Evolutionary conservation across 1,139 yeast genomes (phyloP).

Genomic region (Schwanniomyces etchellsii): DNA sequence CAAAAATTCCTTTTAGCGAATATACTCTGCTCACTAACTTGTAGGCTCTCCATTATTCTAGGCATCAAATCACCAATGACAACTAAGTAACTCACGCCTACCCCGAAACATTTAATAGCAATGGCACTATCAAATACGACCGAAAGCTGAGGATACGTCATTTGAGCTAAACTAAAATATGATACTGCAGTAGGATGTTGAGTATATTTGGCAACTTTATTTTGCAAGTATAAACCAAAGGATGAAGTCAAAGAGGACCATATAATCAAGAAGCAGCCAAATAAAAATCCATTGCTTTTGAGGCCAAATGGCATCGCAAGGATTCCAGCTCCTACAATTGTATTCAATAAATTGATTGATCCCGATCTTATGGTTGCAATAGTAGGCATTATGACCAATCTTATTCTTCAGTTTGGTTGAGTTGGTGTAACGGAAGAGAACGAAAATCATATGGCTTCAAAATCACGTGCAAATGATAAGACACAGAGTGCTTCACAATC

Average conservation of each 20-base stretch:
- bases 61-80: slow-evolving; percentile 92
- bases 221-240: slow-evolving; percentile 48
- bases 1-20: slow-evolving; percentile 54
- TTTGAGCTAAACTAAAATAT: slow-evolving; percentile 47
- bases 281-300: slow-evolving; percentile 43
- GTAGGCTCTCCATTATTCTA: slow-evolving; percentile 49
- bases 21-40: slow-evolving; percentile 15
- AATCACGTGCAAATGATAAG: no score
- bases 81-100: slow-evolving; percentile 81
- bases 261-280: slow-evolving; percentile 40
- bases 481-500: no score
- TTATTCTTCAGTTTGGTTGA: no score
- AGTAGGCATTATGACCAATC: no score
- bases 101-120: slow-evolving; percentile 76
- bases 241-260: slow-evolving; percentile 48
- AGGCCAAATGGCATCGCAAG: slow-evolving; percentile 55
- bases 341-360: slow-evolving; percentile 46
- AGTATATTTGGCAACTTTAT: slow-evolving; percentile 46
- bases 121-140: slow-evolving; percentile 47
- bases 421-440: no score
- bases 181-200: slow-evolving; percentile 46
- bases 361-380: slow-evolving; percentile 47
- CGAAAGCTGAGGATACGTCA: slow-evolving; percentile 49
- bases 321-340: slow-evolving; percentile 53
- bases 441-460: no score